Evolutionary conservation across 1,139 yeast species (phyloP), one percentile per base, ranked within the genome.

Genomic region (Groenewaldozyma sp.): DNA sequence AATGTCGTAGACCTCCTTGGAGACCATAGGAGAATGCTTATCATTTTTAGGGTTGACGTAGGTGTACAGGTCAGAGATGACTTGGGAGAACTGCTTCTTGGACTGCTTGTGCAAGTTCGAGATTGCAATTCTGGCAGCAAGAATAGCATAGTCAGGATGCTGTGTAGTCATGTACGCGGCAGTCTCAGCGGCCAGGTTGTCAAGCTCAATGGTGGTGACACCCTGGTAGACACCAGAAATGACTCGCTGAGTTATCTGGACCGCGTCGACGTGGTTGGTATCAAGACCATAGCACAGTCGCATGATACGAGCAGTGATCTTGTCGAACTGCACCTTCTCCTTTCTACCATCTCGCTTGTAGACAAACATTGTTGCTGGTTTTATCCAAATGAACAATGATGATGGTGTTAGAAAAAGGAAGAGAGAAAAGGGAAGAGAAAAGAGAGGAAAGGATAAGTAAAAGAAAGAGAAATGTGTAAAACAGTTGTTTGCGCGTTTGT

Each of bases 151-250:
- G 64, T 91, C 97, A 18, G 97, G 97, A 62, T 91, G 98, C 45
- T 82, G 76, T 16, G 97, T 91, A 46, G 96, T 84, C 95, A 88
- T 82, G 56, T 83, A 82, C 33, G 97, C 97, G 43, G 96, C 93
- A 31, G 97, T 87, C 65, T 91, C 98, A 32, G 96, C 95, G 37
- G 95, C 94, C 43, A 91, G 73, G 64, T 91, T 87, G 53, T 83
- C 91, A 49, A 88, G 73, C 62, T 87, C 97, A 49, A 83, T 76
- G 43, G 98, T 91, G 56, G 91, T 87, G 40, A 91, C 98, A 53
- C 98, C 98, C 56, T 87, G 94, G 67, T 86, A 86, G 41, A 86
- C 94, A 51, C 95, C 95, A 20, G 88, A 74, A 48, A 83, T 83
- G 51, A 83, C 87, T 58, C 88, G 73, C 62, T 84, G 94, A 28